Evolutionary conservation across 2,329 filamentous ascomycete species (phyloP).

Genomic region (Teratosphaeria destructans): DNA sequence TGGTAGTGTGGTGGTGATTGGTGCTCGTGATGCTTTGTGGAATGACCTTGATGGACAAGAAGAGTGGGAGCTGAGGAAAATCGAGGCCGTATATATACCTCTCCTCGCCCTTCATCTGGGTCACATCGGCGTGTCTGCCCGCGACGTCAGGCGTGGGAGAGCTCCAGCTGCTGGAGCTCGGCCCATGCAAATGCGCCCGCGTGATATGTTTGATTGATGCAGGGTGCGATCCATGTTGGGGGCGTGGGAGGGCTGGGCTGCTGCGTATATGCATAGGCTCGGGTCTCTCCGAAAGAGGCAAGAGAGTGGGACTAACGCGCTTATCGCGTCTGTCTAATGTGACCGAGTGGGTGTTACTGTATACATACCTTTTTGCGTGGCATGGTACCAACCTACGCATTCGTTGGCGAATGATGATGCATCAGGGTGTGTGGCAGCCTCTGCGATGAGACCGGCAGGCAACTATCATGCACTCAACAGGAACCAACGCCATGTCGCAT

Average conservation of each 20-base stretch:
- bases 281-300: not conserved
- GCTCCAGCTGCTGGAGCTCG: not conserved
- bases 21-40: constrained; percentile 2
- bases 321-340: not conserved
- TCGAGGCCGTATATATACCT: not conserved
- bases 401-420: too few species aligned
- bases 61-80: not conserved
- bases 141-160: not conserved
- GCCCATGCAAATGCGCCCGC: not conserved
- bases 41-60: constrained; percentile 2
- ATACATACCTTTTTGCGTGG: not conserved
- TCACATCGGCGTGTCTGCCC: not conserved
- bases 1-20: constrained; percentile 8
- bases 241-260: not conserved
- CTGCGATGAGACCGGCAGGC: too few species aligned
- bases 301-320: not conserved
- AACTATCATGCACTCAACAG: too few species aligned
- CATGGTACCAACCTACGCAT: too few species aligned
- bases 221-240: not conserved
- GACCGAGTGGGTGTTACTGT: not conserved
- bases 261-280: not conserved
- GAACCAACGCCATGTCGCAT: not conserved
- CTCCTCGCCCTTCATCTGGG: not conserved
- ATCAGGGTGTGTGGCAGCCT: too few species aligned
- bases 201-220: not conserved